These are phyloP conservation scores for Agaricales sp. DNA, from an alignment of 1,284 basidiomycete genomes.

Conservation along the genomic window DNA sequence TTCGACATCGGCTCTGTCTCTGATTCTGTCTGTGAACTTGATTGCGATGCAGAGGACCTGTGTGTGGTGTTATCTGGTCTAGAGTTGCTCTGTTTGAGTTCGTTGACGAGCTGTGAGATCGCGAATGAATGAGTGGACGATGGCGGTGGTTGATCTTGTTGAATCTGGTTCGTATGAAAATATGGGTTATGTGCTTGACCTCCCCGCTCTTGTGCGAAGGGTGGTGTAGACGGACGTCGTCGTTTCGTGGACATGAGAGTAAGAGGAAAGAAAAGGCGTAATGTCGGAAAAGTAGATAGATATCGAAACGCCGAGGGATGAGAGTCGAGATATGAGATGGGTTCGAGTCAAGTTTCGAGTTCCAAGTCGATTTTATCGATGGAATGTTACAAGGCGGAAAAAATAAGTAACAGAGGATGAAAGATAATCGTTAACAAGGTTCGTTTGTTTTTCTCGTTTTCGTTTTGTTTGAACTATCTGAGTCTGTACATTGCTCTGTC, in stretches of 20 bases:
- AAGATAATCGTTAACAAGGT: too few relatives aligned
- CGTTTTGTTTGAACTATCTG: too few relatives aligned
- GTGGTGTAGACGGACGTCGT: background rate
- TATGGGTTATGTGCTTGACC: background rate
- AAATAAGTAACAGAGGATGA: too few relatives aligned
- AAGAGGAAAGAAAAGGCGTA: too few relatives aligned
- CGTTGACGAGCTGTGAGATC: background rate
- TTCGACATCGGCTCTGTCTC: background rate
- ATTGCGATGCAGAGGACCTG: background rate
- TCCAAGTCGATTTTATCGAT: too few relatives aligned
- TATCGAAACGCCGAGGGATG: too few relatives aligned
- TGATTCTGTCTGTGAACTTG: background rate
- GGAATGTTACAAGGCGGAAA: too few relatives aligned
- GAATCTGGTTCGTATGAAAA: background rate
- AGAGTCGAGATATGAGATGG: too few relatives aligned
- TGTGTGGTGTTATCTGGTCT: background rate
- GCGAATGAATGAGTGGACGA: background rate
- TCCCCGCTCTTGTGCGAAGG: background rate
- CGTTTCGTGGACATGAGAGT: background rate
- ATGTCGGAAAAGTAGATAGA: too few relatives aligned
- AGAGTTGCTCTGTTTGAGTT: background rate
- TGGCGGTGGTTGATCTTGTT: background rate
- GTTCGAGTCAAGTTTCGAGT: too few relatives aligned
- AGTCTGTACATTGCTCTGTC: too few relatives aligned
- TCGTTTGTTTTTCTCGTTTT: too few relatives aligned